Conservation (phyloP, 164 flowering plant genomes). For the Vitis vinifera region DNA sequence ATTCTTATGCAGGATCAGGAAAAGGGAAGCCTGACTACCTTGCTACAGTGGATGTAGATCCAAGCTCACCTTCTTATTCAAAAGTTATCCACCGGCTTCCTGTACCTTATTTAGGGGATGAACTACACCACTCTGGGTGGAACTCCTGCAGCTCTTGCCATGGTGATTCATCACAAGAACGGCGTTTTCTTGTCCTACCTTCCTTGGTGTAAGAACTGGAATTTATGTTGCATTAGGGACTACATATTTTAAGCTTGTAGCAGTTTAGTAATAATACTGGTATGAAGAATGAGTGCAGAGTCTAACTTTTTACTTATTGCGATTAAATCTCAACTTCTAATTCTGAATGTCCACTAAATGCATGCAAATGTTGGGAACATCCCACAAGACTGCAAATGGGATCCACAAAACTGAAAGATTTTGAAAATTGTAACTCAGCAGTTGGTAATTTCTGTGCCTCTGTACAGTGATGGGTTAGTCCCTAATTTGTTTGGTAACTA, state of each 20-base stretch:
- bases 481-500: no score
- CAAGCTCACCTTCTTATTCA: slow-evolving; percentile 81
- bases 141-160: slow-evolving; percentile 99
- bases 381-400: no score
- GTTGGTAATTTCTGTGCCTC: no score
- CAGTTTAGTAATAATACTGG: no score
- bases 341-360: no score
- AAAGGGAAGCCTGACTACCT: slow-evolving; percentile 86
- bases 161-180: slow-evolving; percentile 73
- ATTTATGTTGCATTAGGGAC: not conserved
- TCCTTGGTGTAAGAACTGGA: slow-evolving; percentile 64
- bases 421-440: no score
- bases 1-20: slow-evolving; percentile 71
- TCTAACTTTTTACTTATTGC: no score
- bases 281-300: no score
- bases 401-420: no score
- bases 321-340: no score
- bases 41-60: slow-evolving; percentile 91
- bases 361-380: no score
- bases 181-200: slow-evolving; percentile 83
- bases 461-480: no score
- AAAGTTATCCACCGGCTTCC: slow-evolving; percentile 88
- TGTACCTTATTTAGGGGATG: slow-evolving; percentile 75
- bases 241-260: not conserved
- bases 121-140: slow-evolving; percentile 97